Evolutionary conservation across 1,139 yeast genomes (phyloP).

Genomic region (Geotrichum phurueaensis): DNA sequence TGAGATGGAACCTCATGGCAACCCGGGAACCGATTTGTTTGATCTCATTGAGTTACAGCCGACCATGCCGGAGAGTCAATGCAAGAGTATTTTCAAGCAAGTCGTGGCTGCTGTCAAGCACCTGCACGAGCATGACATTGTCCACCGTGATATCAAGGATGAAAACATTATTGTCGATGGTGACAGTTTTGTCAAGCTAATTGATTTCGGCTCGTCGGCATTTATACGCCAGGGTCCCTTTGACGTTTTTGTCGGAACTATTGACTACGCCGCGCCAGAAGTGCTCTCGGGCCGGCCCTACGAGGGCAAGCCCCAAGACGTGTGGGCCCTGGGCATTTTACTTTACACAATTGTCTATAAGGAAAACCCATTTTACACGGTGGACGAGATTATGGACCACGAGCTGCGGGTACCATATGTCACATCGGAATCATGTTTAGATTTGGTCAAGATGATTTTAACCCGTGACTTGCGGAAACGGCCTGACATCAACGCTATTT

Average conservation of each 20-base stretch:
- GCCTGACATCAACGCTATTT: slow-evolving; percentile 67
- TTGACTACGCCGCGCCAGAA: slow-evolving; percentile 96
- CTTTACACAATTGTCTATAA: slow-evolving; percentile 85
- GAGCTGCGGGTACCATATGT: slow-evolving; percentile 63
- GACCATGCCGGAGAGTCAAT: slow-evolving; percentile 70
- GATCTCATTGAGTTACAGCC: slow-evolving; percentile 83
- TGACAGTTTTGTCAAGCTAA: slow-evolving; percentile 53
- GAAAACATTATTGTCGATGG: slow-evolving; percentile 82
- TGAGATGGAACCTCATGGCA: slow-evolving; percentile 85
- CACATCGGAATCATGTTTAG: slow-evolving; percentile 49
- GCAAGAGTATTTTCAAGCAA: slow-evolving; percentile 72
- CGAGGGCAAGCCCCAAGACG: slow-evolving; percentile 89
- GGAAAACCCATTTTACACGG: slow-evolving; percentile 92
- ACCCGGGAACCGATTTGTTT: slow-evolving; percentile 84
- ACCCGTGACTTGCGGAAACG: slow-evolving; percentile 57
- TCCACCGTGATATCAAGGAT: slow-evolving; percentile 92
- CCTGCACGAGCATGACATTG: slow-evolving; percentile 78
- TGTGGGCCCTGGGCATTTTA: slow-evolving; percentile 93
- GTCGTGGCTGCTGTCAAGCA: slow-evolving; percentile 72
- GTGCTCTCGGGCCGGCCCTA: slow-evolving; percentile 83
- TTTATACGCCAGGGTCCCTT: slow-evolving; percentile 87
- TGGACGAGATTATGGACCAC: slow-evolving; percentile 91
- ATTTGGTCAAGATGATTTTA: slow-evolving; percentile 58
- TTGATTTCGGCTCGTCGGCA: slow-evolving; percentile 95
- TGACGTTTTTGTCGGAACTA: slow-evolving; percentile 94